Evolutionary conservation across 2,329 filamentous ascomycete genomes (phyloP), one percentile per base, ranked within the genome.

Genomic region (Phyllosticta citrichinensis): DNA sequence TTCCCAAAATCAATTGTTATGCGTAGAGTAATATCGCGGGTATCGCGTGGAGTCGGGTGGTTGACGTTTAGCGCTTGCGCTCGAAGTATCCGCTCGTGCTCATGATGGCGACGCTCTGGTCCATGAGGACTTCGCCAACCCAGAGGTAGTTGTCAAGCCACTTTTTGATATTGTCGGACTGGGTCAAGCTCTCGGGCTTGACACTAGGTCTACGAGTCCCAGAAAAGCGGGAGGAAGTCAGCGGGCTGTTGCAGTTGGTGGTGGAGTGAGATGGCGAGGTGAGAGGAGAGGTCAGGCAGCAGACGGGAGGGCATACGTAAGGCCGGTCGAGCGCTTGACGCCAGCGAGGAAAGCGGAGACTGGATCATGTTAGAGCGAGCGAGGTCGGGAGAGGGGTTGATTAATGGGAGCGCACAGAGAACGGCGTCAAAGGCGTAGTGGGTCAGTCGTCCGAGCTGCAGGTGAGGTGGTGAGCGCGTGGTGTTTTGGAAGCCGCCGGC

Each of bases 341-440:
- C 94, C 94, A 50, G 94, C 94, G 67, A 99, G 86, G 75, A 97
- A 93, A 65, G 94, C 90, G 70, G 94, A 99, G 75, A 99, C 89
- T 95, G 66, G 3, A 55, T 9, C 35, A 10, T 62, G 64, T 70
- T 52, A 69, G 69, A 63, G 58, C 64, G 61, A 54, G 56, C 5
- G 50, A 54, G 33, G 33, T 40, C 33, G 33, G 51, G 56, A 61
- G 54, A 58, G 56, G 56, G 50, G 33, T 53, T 40, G 33, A 33
- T 24, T 62, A 55, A 55, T 55, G 51, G 52, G 24, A 52, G 81
- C 88, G 69, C 84, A 94, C 90, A 80, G 69, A 97, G 85, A 68
- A 97, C 91, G 65, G 93, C 93, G 78, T 97, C 93, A 75, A 97
- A 93, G 71, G 91, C 90, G 80, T 95, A 96, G 80, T 97, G 93